Evolutionary conservation across 257 asterid genomes (phyloP).

Genomic region (Jaltomata sinuosa): DNA sequence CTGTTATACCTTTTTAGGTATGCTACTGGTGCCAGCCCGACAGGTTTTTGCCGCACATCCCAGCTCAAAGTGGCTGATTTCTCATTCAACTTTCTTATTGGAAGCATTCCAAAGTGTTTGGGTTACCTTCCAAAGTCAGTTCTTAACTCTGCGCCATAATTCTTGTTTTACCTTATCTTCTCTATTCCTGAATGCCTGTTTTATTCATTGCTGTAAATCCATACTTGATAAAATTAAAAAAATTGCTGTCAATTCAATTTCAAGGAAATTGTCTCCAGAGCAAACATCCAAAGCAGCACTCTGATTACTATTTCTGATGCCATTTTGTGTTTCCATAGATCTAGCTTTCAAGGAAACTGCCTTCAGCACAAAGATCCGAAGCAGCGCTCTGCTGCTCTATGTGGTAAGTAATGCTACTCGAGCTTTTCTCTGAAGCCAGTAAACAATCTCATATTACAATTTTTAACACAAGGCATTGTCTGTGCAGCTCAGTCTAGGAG

Average conservation of each 20-base stretch:
- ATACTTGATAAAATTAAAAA: too few species aligned
- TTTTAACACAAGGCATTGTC: not conserved
- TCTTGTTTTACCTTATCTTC: not conserved
- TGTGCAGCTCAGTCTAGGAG: not conserved
- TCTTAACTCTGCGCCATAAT: not conserved
- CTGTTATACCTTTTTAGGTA: conserved; percentile 28
- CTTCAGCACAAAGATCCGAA: conserved; percentile 46
- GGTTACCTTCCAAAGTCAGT: conserved; percentile 55
- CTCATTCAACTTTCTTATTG: conserved; percentile 64
- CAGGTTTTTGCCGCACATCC: conserved; percentile 62
- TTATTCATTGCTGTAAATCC: conserved; percentile 18
- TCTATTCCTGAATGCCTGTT: not conserved
- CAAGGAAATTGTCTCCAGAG: conserved; percentile 51
- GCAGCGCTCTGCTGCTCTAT: conserved; percentile 54
- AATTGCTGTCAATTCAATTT: too few species aligned
- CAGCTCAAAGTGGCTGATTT: conserved; percentile 66
- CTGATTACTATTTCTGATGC: conserved; percentile 11
- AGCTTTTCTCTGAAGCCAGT: not conserved
- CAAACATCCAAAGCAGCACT: conserved; percentile 46
- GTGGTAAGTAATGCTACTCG: conserved; percentile 42
- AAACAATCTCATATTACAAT: not conserved
- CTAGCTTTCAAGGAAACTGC: conserved; percentile 81
- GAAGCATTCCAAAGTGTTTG: conserved; percentile 81
- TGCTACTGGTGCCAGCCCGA: conserved; percentile 34
- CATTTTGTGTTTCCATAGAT: conserved; percentile 17